Evolutionary conservation across 2,329 filamentous ascomycete genomes (phyloP).

Genomic region (Phoma sp.): DNA sequence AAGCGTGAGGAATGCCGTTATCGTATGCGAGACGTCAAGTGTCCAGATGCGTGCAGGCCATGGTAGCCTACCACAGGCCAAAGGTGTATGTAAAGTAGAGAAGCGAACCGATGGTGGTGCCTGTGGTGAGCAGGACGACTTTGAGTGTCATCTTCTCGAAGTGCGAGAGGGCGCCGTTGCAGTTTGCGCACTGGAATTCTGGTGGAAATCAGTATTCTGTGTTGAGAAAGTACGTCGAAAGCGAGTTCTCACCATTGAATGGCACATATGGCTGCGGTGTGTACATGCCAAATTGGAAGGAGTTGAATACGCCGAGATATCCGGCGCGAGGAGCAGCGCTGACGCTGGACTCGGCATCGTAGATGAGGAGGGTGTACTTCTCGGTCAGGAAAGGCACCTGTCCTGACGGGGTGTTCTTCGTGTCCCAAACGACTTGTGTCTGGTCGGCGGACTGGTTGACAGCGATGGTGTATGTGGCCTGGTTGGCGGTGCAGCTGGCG

Average conservation of each 20-base stretch:
- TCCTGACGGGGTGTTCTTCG: constrained; percentile 44
- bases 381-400: constrained; percentile 61
- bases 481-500: constrained; percentile 66
- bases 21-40: constrained; percentile 20
- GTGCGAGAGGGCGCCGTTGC: constrained; percentile 60
- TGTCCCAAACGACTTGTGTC: constrained; percentile 68
- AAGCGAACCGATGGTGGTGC: constrained; percentile 66
- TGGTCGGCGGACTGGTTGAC: constrained; percentile 63
- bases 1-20: constrained; percentile 34
- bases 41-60: constrained; percentile 6
- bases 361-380: constrained; percentile 69
- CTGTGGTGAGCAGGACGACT: constrained; percentile 63
- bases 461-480: constrained; percentile 67
- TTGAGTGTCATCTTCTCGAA: constrained; percentile 63
- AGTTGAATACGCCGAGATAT: constrained; percentile 60
- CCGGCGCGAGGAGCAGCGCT: constrained; percentile 62
- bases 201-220: constrained; percentile 15
- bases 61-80: constrained; percentile 47
- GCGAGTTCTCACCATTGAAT: constrained; percentile 52
- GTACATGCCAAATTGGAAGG: constrained; percentile 71
- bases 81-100: constrained; percentile 59
- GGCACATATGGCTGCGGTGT: constrained; percentile 59
- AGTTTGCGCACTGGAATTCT: constrained; percentile 66
- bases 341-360: constrained; percentile 63
- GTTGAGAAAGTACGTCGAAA: neutral